Base-by-base conservation (phyloP, 1,284 basidiomycete genomes). In the Ganoderma lucidum region DNA sequence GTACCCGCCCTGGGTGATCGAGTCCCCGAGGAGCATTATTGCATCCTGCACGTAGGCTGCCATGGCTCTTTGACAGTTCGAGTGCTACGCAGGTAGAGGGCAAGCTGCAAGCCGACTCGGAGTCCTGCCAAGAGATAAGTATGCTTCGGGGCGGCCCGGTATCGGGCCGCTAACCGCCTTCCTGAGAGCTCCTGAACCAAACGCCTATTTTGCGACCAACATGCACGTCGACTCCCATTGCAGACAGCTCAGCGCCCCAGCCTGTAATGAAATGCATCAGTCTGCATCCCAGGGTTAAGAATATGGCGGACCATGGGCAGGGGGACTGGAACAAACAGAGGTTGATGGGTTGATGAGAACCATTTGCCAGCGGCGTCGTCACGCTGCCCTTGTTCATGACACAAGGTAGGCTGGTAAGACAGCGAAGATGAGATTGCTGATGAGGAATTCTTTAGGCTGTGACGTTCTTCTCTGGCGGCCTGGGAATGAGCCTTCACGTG, bases 1-100 rank as follows among this genome's bases (percentile, higher is more conserved):
- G 86, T 89, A 93, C 32, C 83, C 86, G 32, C 83, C 84, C 77
- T 93, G 88, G 1, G 92, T 93, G 67, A 94, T 85, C 2, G 92
- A 94, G 77, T 95, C 93, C 14, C 93, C 93, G 64, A 95, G 86
- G 28, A 93, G 86, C 80, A 94, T 84, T 67, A 94, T 87, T 6
- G 80, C 82, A 78, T 93, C 91, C 69, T 90, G 86, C 23, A 86
- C 80, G 68, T 81, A 80, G 1, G 87, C 86, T 14, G 88, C 83
- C 90, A 92, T 92, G 23, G 60, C 72, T 32, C 37, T 56, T 17
- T 59, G 9, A 23, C 2, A 60, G 19, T 41, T 4, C 12, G 5
- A 23, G 37, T 37, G 17, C 32, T n/a, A 15, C 15, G n/a, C 37
- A 14, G 59, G 39, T 60, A 35, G 58, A n/a, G 58, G 32, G 14